A percentile compares a stretch with the other conserved stretches of the same genome.
These are phyloP conservation scores for Xylaria acuta DNA, from an alignment of 495 filamentous ascomycete genomes.

Conservation along the genomic window DNA sequence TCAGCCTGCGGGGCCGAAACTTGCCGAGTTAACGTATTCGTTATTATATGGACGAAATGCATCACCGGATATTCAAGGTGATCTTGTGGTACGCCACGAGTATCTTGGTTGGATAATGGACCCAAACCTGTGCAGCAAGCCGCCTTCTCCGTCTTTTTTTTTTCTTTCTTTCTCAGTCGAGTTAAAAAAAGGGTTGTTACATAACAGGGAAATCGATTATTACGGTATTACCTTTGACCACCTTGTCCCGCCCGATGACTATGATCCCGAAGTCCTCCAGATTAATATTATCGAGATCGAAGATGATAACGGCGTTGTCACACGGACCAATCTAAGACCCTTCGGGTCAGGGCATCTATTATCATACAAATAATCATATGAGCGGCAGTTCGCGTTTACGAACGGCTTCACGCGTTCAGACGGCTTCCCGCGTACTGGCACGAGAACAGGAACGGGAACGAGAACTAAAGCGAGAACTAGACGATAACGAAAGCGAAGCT, in stretches of 20 bases:
- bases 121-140: conserved; percentile 2
- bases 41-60: conserved; percentile 35
- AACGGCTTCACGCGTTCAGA: too few species aligned
- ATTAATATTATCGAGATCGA: conserved; percentile 37
- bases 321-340: too few species aligned
- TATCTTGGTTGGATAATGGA: conserved; percentile 28
- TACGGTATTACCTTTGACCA: conserved; percentile 52
- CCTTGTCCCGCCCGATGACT: conserved; percentile 41
- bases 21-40: conserved; percentile 39
- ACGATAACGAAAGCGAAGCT: too few species aligned
- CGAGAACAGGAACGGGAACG: too few species aligned
- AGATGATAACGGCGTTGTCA: conserved; percentile 40
- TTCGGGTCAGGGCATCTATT: too few species aligned
- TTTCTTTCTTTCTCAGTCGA: neutral
- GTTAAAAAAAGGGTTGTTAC: neutral
- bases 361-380: too few species aligned
- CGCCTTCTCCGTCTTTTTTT: neutral
- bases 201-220: conserved; percentile 45
- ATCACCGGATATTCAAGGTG: conserved; percentile 27
- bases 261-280: conserved; percentile 42
- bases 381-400: too few species aligned
- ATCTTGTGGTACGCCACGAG: conserved; percentile 37
- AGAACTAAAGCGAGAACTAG: too few species aligned
- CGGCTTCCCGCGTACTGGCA: too few species aligned
- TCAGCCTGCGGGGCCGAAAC: conserved; percentile 37